These are phyloP conservation scores for Triticum turgidum DNA, from an alignment of 176 grass and related monocot species.

Conservation along the genomic window DNA sequence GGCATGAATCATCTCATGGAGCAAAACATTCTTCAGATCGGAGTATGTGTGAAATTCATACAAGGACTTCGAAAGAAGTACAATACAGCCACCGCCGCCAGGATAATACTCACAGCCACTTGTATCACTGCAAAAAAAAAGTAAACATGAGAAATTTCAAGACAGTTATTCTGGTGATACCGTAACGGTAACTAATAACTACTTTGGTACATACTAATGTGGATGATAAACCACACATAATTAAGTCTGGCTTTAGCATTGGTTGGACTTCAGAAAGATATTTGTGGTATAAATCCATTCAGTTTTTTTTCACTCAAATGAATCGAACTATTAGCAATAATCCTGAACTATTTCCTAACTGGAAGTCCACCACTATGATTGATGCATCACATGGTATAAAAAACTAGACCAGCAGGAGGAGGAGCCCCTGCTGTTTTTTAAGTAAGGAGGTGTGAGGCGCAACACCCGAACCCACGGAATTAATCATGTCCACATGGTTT, in stretches of 20 bases:
- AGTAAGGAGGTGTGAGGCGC: no score
- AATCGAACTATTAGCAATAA: background rate
- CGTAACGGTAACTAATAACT: background rate
- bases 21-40: slow-evolving; percentile 66
- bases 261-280: slow-evolving; percentile 6
- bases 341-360: background rate
- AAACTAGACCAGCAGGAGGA: no score
- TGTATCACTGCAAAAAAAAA: slow-evolving; percentile 42
- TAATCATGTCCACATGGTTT: no score
- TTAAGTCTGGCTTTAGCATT: background rate
- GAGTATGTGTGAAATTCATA: background rate
- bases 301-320: background rate
- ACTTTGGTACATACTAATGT: background rate
- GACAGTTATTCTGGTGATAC: background rate
- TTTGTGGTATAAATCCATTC: background rate
- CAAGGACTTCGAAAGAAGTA: slow-evolving; percentile 61
- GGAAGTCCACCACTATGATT: background rate
- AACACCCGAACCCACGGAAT: no score
- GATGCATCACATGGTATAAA: background rate
- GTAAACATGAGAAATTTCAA: slow-evolving; percentile 14
- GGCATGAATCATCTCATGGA: slow-evolving; percentile 90
- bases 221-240: slow-evolving; percentile 5
- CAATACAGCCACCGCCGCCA: slow-evolving; percentile 62
- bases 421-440: no score
- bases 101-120: slow-evolving; percentile 60